Percentiles rank a stretch among this genome's conserved stretches.
Evolutionary conservation across 164 flowering plant species (phyloP).

Genomic region (Macadamia integrifolia): DNA sequence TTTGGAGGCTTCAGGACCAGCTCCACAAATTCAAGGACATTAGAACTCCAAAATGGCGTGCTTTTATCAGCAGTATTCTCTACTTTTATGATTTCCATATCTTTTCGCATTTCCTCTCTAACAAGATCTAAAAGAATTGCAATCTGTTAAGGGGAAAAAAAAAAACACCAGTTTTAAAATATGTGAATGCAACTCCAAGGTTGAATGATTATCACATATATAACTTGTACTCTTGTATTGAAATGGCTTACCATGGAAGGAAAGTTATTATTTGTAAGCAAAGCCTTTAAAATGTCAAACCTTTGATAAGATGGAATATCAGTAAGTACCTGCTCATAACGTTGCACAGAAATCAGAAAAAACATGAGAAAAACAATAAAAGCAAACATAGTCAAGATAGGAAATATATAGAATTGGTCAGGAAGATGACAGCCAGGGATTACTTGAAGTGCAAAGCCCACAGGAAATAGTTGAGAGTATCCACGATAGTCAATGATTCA

Average conservation of each 20-base stretch:
- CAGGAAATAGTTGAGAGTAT: no score
- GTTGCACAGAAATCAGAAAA: not conserved
- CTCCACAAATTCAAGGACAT: slow-evolving; percentile 68
- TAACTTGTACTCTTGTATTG: slow-evolving; percentile 2
- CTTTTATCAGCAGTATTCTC: slow-evolving; percentile 14
- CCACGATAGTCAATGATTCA: no score
- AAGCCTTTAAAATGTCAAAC: slow-evolving; percentile 59
- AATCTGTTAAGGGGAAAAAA: slow-evolving; percentile 31
- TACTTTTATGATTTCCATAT: slow-evolving; percentile 10
- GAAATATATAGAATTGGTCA: not conserved
- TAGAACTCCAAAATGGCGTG: slow-evolving; percentile 38
- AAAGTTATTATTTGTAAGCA: slow-evolving; percentile 42
- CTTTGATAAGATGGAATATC: slow-evolving; percentile 57
- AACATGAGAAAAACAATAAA: not conserved
- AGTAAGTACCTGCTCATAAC: slow-evolving; percentile 56
- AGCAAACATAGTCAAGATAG: not conserved
- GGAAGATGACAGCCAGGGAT: not conserved
- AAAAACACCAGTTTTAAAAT: slow-evolving; percentile 10
- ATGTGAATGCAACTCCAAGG: not conserved
- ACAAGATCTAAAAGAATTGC: slow-evolving; percentile 68
- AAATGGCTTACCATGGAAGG: slow-evolving; percentile 70
- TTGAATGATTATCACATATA: not conserved
- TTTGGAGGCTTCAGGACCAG: slow-evolving; percentile 61
- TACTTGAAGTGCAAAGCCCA: no score
- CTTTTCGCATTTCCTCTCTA: slow-evolving; percentile 38